Percentiles rank a stretch among this genome's conserved stretches.
phyloP scores from a whole-genome alignment of 164 flowering plant genomes.

The Kingdonia uniflora region DNA sequence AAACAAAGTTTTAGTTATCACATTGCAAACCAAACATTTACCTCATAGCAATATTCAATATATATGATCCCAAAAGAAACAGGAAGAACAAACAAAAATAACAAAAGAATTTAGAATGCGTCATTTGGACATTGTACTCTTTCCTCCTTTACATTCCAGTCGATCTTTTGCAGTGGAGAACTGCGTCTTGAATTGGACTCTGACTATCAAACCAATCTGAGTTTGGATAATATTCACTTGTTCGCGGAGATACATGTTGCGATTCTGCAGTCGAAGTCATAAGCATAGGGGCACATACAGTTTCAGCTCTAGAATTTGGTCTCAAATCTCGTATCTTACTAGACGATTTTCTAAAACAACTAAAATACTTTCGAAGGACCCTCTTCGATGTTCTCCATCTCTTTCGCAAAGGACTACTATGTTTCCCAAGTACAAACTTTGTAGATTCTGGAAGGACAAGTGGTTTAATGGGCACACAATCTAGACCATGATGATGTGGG shows the following conservation, averaged over 20 bases:
- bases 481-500: not conserved
- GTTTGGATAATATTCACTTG: not conserved
- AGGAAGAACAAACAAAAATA: not conserved
- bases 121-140: too few species aligned
- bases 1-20: too few species aligned
- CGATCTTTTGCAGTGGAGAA: conserved; percentile 5
- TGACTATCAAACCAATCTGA: conserved; percentile 2
- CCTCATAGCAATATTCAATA: too few species aligned
- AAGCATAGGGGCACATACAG: not conserved
- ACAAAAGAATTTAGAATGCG: not conserved
- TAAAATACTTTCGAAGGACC: not conserved
- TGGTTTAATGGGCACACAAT: not conserved
- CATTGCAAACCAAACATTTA: too few species aligned
- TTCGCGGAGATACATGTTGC: not conserved
- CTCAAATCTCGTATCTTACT: not conserved
- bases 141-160: not conserved
- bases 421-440: not conserved
- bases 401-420: not conserved
- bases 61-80: too few species aligned
- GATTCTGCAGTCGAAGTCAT: not conserved
- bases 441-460: not conserved
- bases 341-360: not conserved
- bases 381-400: not conserved
- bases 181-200: conserved; percentile 4
- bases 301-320: not conserved